Evolutionary conservation across 179 eudicot species (phyloP).

Genomic region (Patellifolia procumbens): DNA sequence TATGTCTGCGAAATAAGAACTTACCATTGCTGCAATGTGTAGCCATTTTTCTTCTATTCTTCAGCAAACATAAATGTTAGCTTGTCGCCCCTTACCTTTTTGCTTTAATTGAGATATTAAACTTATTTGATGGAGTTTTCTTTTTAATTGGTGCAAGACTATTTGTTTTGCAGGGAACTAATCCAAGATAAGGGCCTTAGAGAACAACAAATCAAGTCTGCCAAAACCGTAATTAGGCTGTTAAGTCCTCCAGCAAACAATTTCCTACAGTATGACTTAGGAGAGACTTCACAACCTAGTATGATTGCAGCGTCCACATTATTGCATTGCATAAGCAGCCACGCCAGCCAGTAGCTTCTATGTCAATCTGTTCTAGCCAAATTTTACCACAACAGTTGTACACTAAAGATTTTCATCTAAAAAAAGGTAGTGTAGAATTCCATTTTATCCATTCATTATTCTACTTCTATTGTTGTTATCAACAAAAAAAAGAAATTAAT

Average conservation of each 20-base stretch:
- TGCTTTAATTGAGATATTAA: too few species aligned
- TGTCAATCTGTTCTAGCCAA: background rate
- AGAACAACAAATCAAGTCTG: constrained; percentile 52
- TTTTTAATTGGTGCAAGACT: background rate
- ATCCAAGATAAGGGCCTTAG: constrained; percentile 51
- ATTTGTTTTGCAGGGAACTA: constrained; percentile 49
- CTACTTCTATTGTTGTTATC: too few species aligned
- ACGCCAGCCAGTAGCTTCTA: background rate
- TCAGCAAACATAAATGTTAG: too few species aligned
- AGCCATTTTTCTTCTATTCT: too few species aligned
- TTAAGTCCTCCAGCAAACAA: constrained; percentile 44
- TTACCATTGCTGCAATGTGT: background rate
- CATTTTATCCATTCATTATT: too few species aligned
- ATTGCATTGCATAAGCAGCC: constrained; percentile 37
- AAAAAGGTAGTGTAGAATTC: too few species aligned
- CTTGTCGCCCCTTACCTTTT: too few species aligned
- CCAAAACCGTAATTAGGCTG: constrained; percentile 55
- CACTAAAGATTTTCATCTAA: too few species aligned
- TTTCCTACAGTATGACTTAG: constrained; percentile 19
- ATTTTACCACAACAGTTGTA: too few species aligned
- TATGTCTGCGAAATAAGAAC: background rate
- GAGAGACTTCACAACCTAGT: constrained; percentile 50
- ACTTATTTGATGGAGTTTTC: too few species aligned
- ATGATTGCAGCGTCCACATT: constrained; percentile 73
- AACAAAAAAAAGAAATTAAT: too few species aligned